A percentile compares a stretch with the other conserved stretches of the same genome.
Conservation (phyloP, 495 filamentous ascomycete genomes). For the Xylaria bambusicola region DNA sequence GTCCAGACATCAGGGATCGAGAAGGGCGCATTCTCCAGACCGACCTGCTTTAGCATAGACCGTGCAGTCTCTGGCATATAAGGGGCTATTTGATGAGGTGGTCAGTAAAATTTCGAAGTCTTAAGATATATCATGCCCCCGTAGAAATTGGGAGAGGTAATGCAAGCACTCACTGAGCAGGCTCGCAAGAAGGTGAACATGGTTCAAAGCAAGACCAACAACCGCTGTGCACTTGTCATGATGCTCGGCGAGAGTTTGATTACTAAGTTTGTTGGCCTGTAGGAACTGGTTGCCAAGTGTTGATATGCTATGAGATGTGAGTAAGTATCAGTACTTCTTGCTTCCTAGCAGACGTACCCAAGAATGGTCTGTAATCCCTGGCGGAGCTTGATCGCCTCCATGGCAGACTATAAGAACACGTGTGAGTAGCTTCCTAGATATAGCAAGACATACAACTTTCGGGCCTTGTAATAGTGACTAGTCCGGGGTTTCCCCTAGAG, state of each 20-base stretch:
- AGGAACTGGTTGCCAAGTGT: constrained; percentile 3
- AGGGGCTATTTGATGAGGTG: not conserved
- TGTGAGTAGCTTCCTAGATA: not conserved
- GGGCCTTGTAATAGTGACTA: too few relatives aligned
- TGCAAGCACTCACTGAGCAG: not conserved
- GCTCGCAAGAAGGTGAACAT: constrained; percentile 11
- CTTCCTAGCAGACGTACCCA: not conserved
- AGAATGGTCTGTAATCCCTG: not conserved
- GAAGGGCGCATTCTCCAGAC: constrained; percentile 71
- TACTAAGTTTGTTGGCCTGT: constrained; percentile 7
- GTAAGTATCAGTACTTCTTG: not conserved
- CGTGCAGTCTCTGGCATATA: constrained; percentile 15
- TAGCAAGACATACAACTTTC: too few relatives aligned
- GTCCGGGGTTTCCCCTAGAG: too few relatives aligned
- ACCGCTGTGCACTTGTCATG: not conserved
- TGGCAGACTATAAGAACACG: not conserved
- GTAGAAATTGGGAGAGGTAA: not conserved
- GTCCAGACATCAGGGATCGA: constrained; percentile 76
- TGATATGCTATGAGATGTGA: not conserved
- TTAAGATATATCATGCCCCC: too few relatives aligned
- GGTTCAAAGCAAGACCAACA: constrained; percentile 7
- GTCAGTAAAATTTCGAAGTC: not conserved
- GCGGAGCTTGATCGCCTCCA: constrained; percentile 6
- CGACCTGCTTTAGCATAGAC: constrained; percentile 13
- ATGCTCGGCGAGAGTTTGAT: constrained; percentile 1